These are phyloP conservation scores for Cenchrus americanus DNA, from an alignment of 176 grass and related monocot species.

Conservation along the genomic window DNA sequence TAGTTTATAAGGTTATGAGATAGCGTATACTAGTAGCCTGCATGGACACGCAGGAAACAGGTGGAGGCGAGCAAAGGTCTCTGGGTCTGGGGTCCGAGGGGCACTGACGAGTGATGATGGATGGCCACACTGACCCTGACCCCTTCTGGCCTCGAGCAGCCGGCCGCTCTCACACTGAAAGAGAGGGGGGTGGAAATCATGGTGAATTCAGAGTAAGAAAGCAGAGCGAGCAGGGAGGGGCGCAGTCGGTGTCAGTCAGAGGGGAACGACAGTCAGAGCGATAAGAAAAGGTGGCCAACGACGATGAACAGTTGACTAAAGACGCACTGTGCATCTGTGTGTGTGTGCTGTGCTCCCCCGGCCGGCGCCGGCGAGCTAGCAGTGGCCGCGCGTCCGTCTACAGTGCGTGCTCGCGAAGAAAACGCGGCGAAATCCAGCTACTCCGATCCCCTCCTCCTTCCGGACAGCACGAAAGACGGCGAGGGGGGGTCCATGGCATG, in stretches of 20 bases:
- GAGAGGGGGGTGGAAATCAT: constrained; percentile 14
- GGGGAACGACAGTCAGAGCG: constrained; percentile 45
- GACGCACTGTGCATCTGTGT: background rate
- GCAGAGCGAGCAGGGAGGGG: background rate
- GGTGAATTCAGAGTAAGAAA: background rate
- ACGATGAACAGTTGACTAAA: constrained; percentile 38
- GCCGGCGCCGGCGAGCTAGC: background rate
- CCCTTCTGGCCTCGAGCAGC: constrained; percentile 33
- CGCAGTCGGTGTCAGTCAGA: constrained; percentile 49
- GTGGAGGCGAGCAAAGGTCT: background rate
- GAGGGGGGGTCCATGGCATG: background rate
- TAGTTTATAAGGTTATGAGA: background rate
- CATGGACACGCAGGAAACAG: background rate
- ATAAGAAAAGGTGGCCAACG: background rate
- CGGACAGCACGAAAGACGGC: background rate
- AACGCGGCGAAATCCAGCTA: background rate
- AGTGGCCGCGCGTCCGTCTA: background rate
- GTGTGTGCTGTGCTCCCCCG: no score
- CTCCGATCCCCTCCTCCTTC: background rate
- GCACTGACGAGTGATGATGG: constrained; percentile 12
- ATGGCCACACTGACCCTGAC: constrained; percentile 5
- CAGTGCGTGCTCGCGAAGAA: background rate
- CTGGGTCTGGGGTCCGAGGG: background rate
- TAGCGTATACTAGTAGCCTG: background rate
- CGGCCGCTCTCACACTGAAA: background rate